Base-by-base conservation (phyloP, 441 rosid species). In the Cnidoscolus chayamansa region DNA sequence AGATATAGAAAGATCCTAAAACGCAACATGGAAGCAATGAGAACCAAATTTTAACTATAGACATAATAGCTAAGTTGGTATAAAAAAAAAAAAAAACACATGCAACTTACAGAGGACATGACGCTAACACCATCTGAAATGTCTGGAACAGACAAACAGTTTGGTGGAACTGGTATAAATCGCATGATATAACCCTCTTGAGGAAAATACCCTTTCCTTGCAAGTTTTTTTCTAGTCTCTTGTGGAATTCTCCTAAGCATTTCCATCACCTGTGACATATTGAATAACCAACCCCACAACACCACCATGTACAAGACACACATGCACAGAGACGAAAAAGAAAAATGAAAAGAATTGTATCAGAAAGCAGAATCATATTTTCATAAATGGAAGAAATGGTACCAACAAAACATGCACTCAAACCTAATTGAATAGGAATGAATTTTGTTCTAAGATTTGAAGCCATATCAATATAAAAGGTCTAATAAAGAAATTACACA, bases 81-180 rank as follows among this genome's bases (percentile, higher is more conserved):
- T 25, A 25, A 25, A 35, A 35, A 35, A 25, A 35, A 35, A 35
- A 8, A 62, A 35, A 55, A 64, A 71, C 45, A 54, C 37, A 53
- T 40, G 11, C 61, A 73, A 77, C 97, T 85, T 86, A 93, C 99
- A 77, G 91, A 86, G n/a, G 99, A 89, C 96, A 96, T 91, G 75
- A 90, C 73, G 58, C 80, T 96, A 62, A 72, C 79, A 72, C 97
- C 98, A 80, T 96, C 98, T 11, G 98, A 91, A 74, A 85, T 67
- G 30, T 91, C 99, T 25, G 98, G 99, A 66, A 91, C 91, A 10
- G 97, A 88, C 79, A 96, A 76, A 81, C 98, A 96, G 72, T 96
- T 96, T 7, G 99, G 98, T 37, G 98, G 98, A 74, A 96, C 98
- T n/a, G 99, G 98, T 74, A 96, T 80, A 79, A 80, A 85, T 13